A percentile compares a stretch with the other conserved stretches of the same genome.
Conservation (phyloP, 1,284 basidiomycete genomes). For the Ustanciosporium gigantosporum region DNA sequence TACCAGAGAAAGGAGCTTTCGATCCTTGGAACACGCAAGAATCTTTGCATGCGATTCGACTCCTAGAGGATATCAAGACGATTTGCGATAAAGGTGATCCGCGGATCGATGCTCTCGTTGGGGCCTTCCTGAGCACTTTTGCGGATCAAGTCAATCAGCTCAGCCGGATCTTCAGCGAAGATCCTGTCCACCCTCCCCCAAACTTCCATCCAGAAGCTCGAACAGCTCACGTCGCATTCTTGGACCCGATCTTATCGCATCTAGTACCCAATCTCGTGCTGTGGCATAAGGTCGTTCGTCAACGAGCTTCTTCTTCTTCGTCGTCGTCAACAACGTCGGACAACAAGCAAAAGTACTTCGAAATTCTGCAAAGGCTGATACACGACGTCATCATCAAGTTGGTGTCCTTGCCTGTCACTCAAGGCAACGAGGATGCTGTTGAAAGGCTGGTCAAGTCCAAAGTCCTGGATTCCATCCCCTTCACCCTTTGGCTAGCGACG, state of each 20-base stretch:
- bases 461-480: not conserved
- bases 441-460: not conserved
- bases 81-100: not conserved
- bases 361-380: not conserved
- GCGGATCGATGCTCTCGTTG: conserved; percentile 6
- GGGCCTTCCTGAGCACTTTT: conserved; percentile 9
- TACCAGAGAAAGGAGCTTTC: conserved; percentile 31
- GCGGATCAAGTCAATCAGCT: conserved; percentile 3
- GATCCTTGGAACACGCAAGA: conserved; percentile 19
- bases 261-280: not conserved
- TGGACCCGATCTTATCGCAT: not conserved
- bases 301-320: too few species aligned
- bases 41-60: not conserved
- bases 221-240: not conserved
- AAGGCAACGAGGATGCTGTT: not conserved
- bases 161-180: conserved; percentile 1
- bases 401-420: not conserved
- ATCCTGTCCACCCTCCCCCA: not conserved
- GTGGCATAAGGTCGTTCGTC: not conserved
- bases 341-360: not conserved
- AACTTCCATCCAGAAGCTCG: not conserved
- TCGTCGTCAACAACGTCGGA: too few species aligned
- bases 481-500: not conserved
- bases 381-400: not conserved
- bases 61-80: not conserved